Evolutionary conservation across 768 basidiomycete genomes (phyloP), one percentile per base, ranked within the genome.

Genomic region (Rhodotorula taiwanensis): DNA sequence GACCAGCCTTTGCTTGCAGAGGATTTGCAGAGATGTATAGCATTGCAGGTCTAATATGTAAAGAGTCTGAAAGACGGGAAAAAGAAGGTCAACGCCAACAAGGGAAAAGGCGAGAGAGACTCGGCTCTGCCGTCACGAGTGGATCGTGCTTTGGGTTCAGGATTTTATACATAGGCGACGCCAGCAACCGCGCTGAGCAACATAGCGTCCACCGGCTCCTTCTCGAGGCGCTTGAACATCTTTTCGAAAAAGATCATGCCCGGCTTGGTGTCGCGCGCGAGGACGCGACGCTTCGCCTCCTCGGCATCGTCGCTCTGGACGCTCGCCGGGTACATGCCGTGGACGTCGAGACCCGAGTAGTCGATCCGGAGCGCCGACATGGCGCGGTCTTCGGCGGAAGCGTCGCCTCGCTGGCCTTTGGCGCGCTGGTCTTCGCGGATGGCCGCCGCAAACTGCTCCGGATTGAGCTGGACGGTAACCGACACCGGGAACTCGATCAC

Each of bases 321-420:
- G 75, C 84, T 88, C 4, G 79, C 89, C 0, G 89, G 88, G 86
- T 87, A 92, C 81, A 91, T 87, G 45, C 83, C 84, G 62, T 81
- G 84, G 79, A 89, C 86, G 75, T 88, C 84, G 42, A 95, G 80
- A 1, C 70, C 72, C 89, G 16, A 88, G 80, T 86, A 95, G 74
- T 90, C 84, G 43, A 95, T 77, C 51, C 74, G 72, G 45, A 91
- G 75, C 36, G 74, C 55, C 7, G 68, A 72, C 13, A 70, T 62
- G 11, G 44, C 55, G 20, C 33, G 18, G 47, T 72, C 70, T 33
- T 43, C 63, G 3, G 20, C 43, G 13, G 72, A 67, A 0, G 51
- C 45, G 50, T 65, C 69, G 15, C 52, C 54, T 7, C 70, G 71
- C 28, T 74, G 76, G 14, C 75, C 75, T 50, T 72, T 67, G 66